phyloP scores from a whole-genome alignment of 306 rosid genomes.

The Rubus parviflorus region DNA sequence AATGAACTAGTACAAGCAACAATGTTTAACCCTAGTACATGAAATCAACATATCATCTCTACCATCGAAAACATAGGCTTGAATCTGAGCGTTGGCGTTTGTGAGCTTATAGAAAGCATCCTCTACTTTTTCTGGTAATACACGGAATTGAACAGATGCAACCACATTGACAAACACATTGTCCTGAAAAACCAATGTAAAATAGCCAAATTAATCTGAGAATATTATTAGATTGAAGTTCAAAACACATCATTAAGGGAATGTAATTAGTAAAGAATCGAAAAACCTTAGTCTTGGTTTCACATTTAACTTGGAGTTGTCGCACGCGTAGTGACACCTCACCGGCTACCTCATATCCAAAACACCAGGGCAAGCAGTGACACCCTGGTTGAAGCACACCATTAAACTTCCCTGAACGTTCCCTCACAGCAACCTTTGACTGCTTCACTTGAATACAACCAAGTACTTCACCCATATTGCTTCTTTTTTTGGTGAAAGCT shows the following conservation, averaged over 20 bases:
- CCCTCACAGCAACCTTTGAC: slow-evolving; percentile 63
- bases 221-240: background rate
- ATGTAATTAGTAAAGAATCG: slow-evolving; percentile 1
- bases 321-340: slow-evolving; percentile 55
- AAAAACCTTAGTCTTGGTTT: slow-evolving; percentile 67
- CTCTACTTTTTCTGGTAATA: slow-evolving; percentile 51
- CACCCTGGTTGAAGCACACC: slow-evolving; percentile 69
- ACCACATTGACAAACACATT: slow-evolving; percentile 73
- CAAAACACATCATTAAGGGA: background rate
- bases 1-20: slow-evolving; percentile 1
- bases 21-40: background rate
- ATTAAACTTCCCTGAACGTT: slow-evolving; percentile 53
- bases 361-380: slow-evolving; percentile 73
- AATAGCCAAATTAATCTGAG: background rate
- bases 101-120: slow-evolving; percentile 81
- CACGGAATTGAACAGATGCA: slow-evolving; percentile 66
- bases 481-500: no score
- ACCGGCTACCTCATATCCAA: slow-evolving; percentile 57
- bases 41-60: slow-evolving; percentile 8
- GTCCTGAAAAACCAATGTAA: slow-evolving; percentile 41
- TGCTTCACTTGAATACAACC: slow-evolving; percentile 66
- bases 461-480: slow-evolving; percentile 52
- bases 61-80: slow-evolving; percentile 79
- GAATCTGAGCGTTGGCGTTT: slow-evolving; percentile 68
- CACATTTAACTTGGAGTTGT: slow-evolving; percentile 69